Evolutionary conservation across 495 filamentous ascomycete genomes (phyloP), one percentile per base, ranked within the genome.

Genomic region (Lasiosphaeria ovina): DNA sequence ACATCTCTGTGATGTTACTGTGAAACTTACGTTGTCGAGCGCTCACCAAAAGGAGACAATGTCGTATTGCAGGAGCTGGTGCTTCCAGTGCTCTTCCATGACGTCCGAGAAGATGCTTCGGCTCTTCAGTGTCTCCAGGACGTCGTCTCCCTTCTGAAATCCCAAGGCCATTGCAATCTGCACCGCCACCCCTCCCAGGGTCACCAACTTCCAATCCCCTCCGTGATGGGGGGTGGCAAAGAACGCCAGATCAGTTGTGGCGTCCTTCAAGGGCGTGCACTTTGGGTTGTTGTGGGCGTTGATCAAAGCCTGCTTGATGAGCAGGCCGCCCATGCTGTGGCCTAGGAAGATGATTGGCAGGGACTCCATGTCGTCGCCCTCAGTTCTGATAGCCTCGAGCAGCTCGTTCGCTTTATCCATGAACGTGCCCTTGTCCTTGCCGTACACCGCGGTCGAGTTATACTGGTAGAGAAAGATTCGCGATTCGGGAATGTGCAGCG

Each of bases 391-490:
- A 3, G 45, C 52, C 47, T 65, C 62, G 24, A 70, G 65, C 0
- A 70, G 56, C 35, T 67, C 65, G 32, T 62, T 65, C 16, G 61
- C 63, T 59, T 69, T 69, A 34, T 54, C 59, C 48, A 66, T 60
- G 35, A 69, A 67, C 33, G 60, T 66, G 59, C 45, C 36, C 40
- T 54, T 65, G 51, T 66, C 59, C 32, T 64, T 59, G n/a, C 68
- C 69, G 44, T 64, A 72, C 5, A 66, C 57, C 4, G 55, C 62
- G 3, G 50, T 67, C 0, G 70, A 61, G 55, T 70, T 65, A 53
- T 72, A 72, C 35, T 63, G 49, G 50, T 69, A 72, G 16, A 70
- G 58, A 38, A 68, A 70, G 56, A 72, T 69, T 44, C 66, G 61
- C 10, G 68, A 61, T 14, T 69, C 54, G 56, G 68, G 70, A n/a